Percentiles rank a stretch among this genome's conserved stretches.
These are phyloP conservation scores for Acanthamoeba sp. DNA, from an alignment of 208 protist genomes.

Conservation along the genomic window DNA sequence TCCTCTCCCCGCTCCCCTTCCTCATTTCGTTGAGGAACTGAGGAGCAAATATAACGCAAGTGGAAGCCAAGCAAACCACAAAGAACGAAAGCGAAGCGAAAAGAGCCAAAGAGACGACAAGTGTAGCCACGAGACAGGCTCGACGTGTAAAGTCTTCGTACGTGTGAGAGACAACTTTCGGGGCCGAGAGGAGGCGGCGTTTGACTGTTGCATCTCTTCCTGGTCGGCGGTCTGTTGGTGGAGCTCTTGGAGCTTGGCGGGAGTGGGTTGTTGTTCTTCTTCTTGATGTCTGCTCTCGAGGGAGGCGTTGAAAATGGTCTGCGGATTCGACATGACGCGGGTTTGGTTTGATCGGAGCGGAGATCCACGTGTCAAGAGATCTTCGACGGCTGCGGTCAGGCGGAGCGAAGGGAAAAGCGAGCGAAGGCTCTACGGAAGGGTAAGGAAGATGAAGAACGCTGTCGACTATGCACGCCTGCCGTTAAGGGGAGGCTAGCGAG, in stretches of 20 bases:
- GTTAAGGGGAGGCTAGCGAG: not conserved
- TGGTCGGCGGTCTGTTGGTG: not conserved
- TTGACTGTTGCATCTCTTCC: not conserved
- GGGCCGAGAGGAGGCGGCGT: not conserved
- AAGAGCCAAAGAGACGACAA: slow-evolving; percentile 20
- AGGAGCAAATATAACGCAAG: no score
- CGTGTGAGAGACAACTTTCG: slow-evolving; percentile 38
- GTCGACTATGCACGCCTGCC: not conserved
- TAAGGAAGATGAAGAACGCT: not conserved
- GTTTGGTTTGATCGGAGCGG: not conserved
- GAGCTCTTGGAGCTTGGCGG: no score
- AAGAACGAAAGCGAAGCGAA: not conserved
- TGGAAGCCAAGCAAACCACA: not conserved
- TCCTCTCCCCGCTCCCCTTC: no score
- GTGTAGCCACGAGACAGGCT: no score
- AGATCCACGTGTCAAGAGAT: slow-evolving; percentile 3
- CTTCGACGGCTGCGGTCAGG: not conserved
- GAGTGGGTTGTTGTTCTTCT: not conserved
- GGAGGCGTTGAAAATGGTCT: slow-evolving; percentile 24
- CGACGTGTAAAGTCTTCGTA: not conserved
- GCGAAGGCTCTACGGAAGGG: slow-evolving; percentile 10
- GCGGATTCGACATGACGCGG: slow-evolving; percentile 4
- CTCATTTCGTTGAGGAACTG: no score
- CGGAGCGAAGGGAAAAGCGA: slow-evolving; percentile 14
- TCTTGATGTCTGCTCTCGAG: not conserved